Base-by-base conservation (phyloP, 495 filamentous ascomycete species). In the Ascodesmis nigricans region DNA sequence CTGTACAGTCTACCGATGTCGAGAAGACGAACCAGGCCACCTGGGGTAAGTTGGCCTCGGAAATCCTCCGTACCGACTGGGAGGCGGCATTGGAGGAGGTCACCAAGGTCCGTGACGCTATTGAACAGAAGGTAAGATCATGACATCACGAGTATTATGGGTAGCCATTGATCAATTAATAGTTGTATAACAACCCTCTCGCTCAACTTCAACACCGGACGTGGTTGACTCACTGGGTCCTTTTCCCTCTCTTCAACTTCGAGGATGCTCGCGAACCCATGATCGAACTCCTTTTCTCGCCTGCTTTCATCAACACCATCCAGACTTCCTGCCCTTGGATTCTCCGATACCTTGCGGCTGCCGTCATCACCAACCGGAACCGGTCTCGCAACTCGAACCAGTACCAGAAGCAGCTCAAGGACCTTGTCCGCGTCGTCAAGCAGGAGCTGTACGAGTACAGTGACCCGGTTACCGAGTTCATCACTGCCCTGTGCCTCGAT, bases 171-270 rank as follows among this genome's bases (percentile, higher is more conserved):
- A 20, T 35, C 27, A 31, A 26, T n/a, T 71, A 66, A 21, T 74
- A 78, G 53, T 69, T 95, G 31, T 90, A 91, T 68, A 83, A 76
- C 66, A 91, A 90, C 64, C 80, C 90, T 7, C 64, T 93, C 35
- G 82, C 73, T 18, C 87, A 97, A 58, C 75, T 97, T 19, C 70
- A 78, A 50, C 82, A 91, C 62, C 79, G 90, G 40, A 84, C 81
- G 20, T 90, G 83, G 79, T 66, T 97, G 46, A 77, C 92, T 52
- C 90, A 95, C 73, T 97, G 87, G 87, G 72, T 76, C 26, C 69
- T 97, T 38, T 97, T 95, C 69, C 87, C 90, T 36, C 84, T 92
- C 64, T 97, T 95, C 70, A 91, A 92, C 68, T 71, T 81, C 59
- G 83, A 91, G 52, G 66, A 77, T 44, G 79, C 83, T 35, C 76